Evolutionary conservation across 2,329 filamentous ascomycete species (phyloP).

Genomic region (Didymella exigua): DNA sequence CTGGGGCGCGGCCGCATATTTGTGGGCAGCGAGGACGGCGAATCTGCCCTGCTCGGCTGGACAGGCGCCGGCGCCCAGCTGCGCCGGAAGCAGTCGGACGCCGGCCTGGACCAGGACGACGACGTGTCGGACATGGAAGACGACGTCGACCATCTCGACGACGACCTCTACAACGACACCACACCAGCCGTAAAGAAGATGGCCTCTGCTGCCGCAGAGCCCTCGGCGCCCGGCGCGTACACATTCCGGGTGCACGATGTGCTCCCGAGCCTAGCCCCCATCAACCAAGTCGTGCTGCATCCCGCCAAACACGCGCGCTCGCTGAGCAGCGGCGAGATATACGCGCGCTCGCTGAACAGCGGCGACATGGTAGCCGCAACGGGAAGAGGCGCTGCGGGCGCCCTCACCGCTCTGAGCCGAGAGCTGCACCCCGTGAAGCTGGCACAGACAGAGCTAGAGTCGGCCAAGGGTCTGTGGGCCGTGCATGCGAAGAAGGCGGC

Average conservation of each 20-base stretch:
- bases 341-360: constrained; percentile 30
- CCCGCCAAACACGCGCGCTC: constrained; percentile 30
- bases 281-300: constrained; percentile 75
- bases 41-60: constrained; percentile 84
- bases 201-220: constrained; percentile 43
- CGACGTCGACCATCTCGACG: constrained; percentile 59
- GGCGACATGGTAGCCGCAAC: constrained; percentile 64
- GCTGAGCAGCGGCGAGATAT: constrained; percentile 51
- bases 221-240: constrained; percentile 66
- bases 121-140: constrained; percentile 60
- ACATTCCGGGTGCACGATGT: constrained; percentile 78
- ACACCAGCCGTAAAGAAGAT: constrained; percentile 50
- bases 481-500: constrained; percentile 71
- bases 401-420: constrained; percentile 76
- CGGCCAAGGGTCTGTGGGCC: constrained; percentile 80
- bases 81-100: constrained; percentile 65
- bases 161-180: constrained; percentile 69
- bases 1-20: constrained; percentile 76
- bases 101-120: constrained; percentile 61
- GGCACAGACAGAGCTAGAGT: constrained; percentile 72
- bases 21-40: constrained; percentile 80
- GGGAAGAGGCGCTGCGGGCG: constrained; percentile 69
- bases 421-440: constrained; percentile 76
- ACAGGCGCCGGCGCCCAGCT: constrained; percentile 64
- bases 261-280: constrained; percentile 77